Evolutionary conservation across 2,329 filamentous ascomycete species (phyloP), one percentile per base, ranked within the genome.

Genomic region (Neonectria ditissima): DNA sequence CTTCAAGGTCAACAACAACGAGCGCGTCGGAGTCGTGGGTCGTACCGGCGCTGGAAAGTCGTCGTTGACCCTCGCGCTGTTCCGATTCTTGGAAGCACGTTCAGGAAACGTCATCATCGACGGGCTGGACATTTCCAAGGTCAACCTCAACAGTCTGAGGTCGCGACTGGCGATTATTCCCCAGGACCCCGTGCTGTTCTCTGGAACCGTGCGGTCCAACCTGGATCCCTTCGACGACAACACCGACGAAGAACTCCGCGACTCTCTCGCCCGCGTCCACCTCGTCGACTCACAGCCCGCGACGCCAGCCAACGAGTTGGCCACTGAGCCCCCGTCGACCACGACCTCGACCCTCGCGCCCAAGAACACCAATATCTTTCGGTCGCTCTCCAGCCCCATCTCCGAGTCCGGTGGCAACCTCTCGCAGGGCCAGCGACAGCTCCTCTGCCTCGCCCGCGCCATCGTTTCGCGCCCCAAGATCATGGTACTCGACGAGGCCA

Each of bases 401-500:
- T 87, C 89, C 3, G 90, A 93, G 75, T 90, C 90, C 18, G 91
- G 91, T 0, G 84, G 91, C 4, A 94, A 93, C 74, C 82, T 93
- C 18, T 92, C 90, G 0, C 91, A 93, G 74, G 91, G 91, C 28
- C 91, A 94, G 76, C 86, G 91, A 3, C 91, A 94, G 76, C 88
- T 93, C 0, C 85, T 94, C 39, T 93, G 91, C 72, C 86, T 93
- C 4, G 91, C 91, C 1, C 89, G 89, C 54, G 91, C 89, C 54
- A 92, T 93, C 69, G 88, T 93, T 24, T 84, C 87, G 0, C 85
- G 89, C 0, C 91, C 92, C 3, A 91, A 91, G 74, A 88, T 95
- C 70, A 91, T 95, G 86, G 88, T 94, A 1, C 84, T 94, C 1
- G 92, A 95, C 74, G 92, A 94, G 79, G 92, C 92, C 0, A 95